Evolutionary conservation across 2,329 filamentous ascomycete genomes (phyloP), one percentile per base, ranked within the genome.

Genomic region (Trichoderma semiorbis): DNA sequence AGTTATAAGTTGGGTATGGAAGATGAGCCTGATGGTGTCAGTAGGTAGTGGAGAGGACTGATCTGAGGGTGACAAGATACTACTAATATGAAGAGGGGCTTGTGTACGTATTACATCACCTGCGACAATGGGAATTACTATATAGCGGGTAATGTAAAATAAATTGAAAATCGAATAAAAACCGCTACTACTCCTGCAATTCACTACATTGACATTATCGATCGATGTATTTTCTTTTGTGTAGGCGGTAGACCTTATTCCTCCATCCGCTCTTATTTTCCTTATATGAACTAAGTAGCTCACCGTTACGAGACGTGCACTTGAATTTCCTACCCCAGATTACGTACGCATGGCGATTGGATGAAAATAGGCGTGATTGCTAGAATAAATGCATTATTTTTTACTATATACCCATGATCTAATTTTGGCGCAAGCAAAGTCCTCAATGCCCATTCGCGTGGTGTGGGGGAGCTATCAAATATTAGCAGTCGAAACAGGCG

Each of bases 381-480:
- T 12, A n/a, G 57, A 62, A 58, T 32, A 10, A 65, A 65, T 43
- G 34, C 16, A 69, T 69, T 69, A 28, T 62, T 53, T 69, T 30
- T 32, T 58, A 43, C 65, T 69, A 69, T 69, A 60, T 61, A 69
- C 65, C 53, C 32, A 21, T 47, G 32, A 53, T 62, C 57, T 62
- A 64, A 32, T 43, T 70, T 64, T 57, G 47, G 28, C 21, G 60
- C 63, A 72, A 24, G 11, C 21, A 50, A 11, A 26, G 28, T 34
- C 39, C 16, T 73, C 21, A 73, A 69, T 73, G 72, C n/a, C 39
- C 34, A 39, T 60, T 65, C 32, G 70, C 36, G 24, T 34, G 18
- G 47, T 73, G 70, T 30, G 72, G 71, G n/a, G 72, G 72, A 14
- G 72, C 72, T 73, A 18, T 39, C 28, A 53, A 58, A 60, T 7